These are phyloP conservation scores for Peterozyma toletana DNA, from an alignment of 805 yeast species.

Conservation along the genomic window DNA sequence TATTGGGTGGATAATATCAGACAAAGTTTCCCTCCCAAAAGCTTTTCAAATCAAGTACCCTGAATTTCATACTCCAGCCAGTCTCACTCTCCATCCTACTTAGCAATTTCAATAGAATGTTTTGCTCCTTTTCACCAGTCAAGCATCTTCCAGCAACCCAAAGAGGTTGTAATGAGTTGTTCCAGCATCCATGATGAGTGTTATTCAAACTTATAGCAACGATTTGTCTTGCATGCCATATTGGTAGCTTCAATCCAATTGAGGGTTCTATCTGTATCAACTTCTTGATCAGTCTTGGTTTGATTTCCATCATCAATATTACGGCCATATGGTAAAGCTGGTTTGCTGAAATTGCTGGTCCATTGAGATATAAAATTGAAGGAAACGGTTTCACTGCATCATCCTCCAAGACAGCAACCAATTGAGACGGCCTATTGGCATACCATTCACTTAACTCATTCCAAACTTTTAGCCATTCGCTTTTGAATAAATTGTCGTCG, in stretches of 20 bases:
- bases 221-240: conserved; percentile 5
- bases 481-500: conserved; percentile 16
- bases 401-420: conserved; percentile 22
- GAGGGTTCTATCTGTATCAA: not conserved
- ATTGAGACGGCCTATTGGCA: conserved; percentile 23
- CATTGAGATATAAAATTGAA: conserved; percentile 27
- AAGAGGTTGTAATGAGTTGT: conserved; percentile 19
- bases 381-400: conserved; percentile 24
- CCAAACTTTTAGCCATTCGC: conserved; percentile 31
- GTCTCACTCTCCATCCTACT: conserved; percentile 15
- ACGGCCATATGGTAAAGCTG: conserved; percentile 34
- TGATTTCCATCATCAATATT: conserved; percentile 30
- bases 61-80: conserved; percentile 16
- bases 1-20: too few relatives aligned
- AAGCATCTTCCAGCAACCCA: conserved; percentile 19
- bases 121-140: conserved; percentile 18
- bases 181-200: conserved; percentile 15
- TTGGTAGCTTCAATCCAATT: not conserved
- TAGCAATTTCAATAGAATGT: conserved; percentile 14
- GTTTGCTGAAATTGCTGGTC: conserved; percentile 33
- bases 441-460: conserved; percentile 27
- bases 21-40: conserved; percentile 19
- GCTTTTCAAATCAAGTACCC: conserved; percentile 14
- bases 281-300: conserved; percentile 26
- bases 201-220: conserved; percentile 2